Evolutionary conservation across 805 yeast species (phyloP).

Genomic region (Barnettozyma sp.): DNA sequence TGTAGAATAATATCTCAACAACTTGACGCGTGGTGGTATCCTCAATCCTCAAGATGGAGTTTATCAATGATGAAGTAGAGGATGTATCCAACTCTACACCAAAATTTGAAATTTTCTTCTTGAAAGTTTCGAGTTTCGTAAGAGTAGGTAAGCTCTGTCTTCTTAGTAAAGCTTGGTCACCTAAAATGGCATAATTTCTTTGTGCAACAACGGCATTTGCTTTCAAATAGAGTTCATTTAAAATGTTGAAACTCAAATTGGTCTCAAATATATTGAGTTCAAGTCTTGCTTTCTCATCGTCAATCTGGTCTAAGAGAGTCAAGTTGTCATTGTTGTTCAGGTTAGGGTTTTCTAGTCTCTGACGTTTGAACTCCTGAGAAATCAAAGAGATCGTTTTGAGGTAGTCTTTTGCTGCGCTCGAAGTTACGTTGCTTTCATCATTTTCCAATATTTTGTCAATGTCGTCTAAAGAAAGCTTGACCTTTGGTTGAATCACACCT

Average conservation of each 20-base stretch:
- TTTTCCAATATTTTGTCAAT: conserved; percentile 45
- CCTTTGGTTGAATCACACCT: conserved; percentile 59
- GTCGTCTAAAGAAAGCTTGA: conserved; percentile 44
- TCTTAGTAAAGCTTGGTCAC: conserved; percentile 77
- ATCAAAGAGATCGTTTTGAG: conserved; percentile 56
- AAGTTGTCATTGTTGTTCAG: conserved; percentile 43
- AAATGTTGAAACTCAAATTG: conserved; percentile 46
- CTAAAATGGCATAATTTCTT: conserved; percentile 63
- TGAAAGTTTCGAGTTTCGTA: conserved; percentile 73
- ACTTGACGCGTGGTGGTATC: conserved; percentile 61
- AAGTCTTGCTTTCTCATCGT: conserved; percentile 74
- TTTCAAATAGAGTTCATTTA: conserved; percentile 71
- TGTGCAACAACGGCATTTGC: conserved; percentile 86
- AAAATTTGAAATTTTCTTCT: conserved; percentile 57
- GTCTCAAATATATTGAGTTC: conserved; percentile 67
- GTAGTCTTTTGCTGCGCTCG: conserved; percentile 58
- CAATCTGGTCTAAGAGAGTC: conserved; percentile 70
- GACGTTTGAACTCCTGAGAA: conserved; percentile 63
- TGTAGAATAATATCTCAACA: conserved; percentile 70
- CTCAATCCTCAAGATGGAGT: conserved; percentile 57
- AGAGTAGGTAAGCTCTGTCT: conserved; percentile 82
- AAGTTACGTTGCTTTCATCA: conserved; percentile 17
- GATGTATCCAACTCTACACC: conserved; percentile 70
- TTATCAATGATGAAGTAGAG: conserved; percentile 62
- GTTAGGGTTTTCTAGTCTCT: conserved; percentile 46